Evolutionary conservation across 2,329 filamentous ascomycete genomes (phyloP), one percentile per base, ranked within the genome.

Genomic region (Aspergillus puulaauensis): DNA sequence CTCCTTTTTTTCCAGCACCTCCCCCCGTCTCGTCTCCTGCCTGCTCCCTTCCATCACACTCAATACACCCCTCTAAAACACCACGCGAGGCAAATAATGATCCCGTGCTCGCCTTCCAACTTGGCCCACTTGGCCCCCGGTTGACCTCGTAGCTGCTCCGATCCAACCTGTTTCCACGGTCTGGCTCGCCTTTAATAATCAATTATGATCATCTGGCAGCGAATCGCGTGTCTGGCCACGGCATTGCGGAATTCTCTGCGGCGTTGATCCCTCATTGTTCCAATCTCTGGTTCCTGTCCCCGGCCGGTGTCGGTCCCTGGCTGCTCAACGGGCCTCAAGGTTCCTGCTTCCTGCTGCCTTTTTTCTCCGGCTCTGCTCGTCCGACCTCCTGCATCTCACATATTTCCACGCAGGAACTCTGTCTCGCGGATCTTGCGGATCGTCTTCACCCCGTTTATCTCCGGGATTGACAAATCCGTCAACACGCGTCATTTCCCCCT

Each of bases 21-120:
- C n/a, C 6, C 12, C 19, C 15, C 21, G 12, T 33, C 19, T 15
- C n/a, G 15, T 31, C 21, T 19, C 21, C 6, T 19, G 11, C n/a
- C 21, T 21, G 31, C 12, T 17, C 27, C 37, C 19, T 14, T 19
- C 45, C 23, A 23, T 50, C 15, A n/a, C 19, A 5, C 11, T 31
- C 21, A 12, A 12, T 39, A 21, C 24, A 46, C 49, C 48, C 49
- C 41, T 52, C 46, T 40, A 40, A 27, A 35, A 52, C 50, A 15
- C 19, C 37, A 15, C 15, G 27, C 14, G 44, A 58, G 52, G 40
- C 40, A 43, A 54, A 52, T 41, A 31, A 39, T 39, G 48, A 47
- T 50, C 56, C 56, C 56, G 56, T 54, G 45, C 49, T 54, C 46
- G 46, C 51, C 56, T 58, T 54, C 51, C 56, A 50, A 39, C 44